These are phyloP conservation scores for Hypoxylon sp. DNA, from an alignment of 2,329 filamentous ascomycete genomes.

Conservation along the genomic window DNA sequence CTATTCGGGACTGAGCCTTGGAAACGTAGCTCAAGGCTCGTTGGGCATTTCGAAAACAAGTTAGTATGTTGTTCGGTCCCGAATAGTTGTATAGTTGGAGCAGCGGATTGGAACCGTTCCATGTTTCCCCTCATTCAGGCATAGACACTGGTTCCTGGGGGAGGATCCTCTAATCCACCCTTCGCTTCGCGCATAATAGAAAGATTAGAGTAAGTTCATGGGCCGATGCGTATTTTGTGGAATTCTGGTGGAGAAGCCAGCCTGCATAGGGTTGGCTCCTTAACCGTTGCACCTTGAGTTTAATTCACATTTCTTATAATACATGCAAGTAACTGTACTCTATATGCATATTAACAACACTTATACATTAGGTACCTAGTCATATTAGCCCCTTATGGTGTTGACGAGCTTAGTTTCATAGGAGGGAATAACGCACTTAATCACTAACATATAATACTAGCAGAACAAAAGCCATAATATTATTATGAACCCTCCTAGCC, in stretches of 20 bases:
- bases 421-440: no score
- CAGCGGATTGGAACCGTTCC: background rate
- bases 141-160: background rate
- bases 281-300: background rate
- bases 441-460: background rate
- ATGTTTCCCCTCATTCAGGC: background rate
- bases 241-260: background rate
- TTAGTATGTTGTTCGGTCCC: background rate
- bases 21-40: background rate
- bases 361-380: no score
- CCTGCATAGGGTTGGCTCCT: no score
- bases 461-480: background rate
- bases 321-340: no score
- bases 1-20: no score
- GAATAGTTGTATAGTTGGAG: background rate
- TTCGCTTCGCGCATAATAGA: no score
- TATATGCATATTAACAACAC: no score
- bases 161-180: background rate
- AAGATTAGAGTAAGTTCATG: background rate
- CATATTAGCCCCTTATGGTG: no score
- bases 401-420: no score
- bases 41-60: background rate
- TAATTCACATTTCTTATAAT: background rate
- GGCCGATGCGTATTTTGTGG: background rate
- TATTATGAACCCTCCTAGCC: background rate